Evolutionary conservation across 768 basidiomycete species (phyloP), one percentile per base, ranked within the genome.

Genomic region (Collybia mongolica): DNA sequence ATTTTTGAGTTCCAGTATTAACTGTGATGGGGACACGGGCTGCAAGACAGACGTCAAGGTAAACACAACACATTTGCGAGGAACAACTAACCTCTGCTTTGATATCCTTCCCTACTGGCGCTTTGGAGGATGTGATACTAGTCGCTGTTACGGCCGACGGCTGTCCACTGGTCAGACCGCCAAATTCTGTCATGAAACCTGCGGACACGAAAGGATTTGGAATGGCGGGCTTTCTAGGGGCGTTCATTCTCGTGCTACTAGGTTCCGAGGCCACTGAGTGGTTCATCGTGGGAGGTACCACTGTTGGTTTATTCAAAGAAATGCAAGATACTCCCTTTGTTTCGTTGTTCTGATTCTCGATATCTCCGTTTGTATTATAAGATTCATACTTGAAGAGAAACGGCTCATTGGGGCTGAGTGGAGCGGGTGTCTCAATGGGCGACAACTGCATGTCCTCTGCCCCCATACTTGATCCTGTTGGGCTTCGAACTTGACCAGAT

Each of bases 181-280:
- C 67, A 29, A 79, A 77, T 44, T 75, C 75, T 12, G 72, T 73
- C 49, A 78, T 62, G 40, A 77, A 74, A 17, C 79, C 77, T n/a
- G 70, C 74, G 8, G 77, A 77, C 9, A 80, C 72, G 48, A 81
- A 79, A n/a, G 76, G 70, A 58, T 75, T 79, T 39, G 61, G 59
- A 35, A 68, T 40, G 2, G 54, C 36, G 6, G 55, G 48, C 36
- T 62, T 65, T 23, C 20, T 49, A n/a, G 19, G 15, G 14, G 46
- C 6, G 24, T 39, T 37, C 15, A n/a, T 5, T 17, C 39, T 39
- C 14, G 32, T 32, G 11, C 14, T 32, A 22, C 38, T 46, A 47
- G 39, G n/a, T 23, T 40, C 22, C 4, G 22, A 15, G 14, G 3
- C 19, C 7, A 15, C 7, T 23, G 22, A 40, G 17, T 14, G 39